Percentiles rank a stretch among this genome's conserved stretches.
Evolutionary conservation across 768 basidiomycete species (phyloP).

Genomic region (Tricholoma sp.): DNA sequence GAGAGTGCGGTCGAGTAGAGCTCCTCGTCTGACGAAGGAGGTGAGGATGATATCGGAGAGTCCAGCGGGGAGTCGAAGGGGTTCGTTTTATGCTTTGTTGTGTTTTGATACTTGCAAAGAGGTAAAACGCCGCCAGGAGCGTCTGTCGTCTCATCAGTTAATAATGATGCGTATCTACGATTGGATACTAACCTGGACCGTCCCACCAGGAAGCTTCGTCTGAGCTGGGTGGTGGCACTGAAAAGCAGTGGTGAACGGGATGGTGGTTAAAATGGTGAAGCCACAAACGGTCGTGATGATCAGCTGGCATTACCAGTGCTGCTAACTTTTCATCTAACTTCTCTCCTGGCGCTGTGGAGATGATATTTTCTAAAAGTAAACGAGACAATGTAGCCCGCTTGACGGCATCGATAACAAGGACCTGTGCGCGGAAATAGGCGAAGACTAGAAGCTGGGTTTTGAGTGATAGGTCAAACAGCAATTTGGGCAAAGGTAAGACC

Average conservation of each 20-base stretch:
- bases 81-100: conserved; percentile 38
- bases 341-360: conserved; percentile 60
- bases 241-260: not conserved
- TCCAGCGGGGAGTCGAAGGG: conserved; percentile 71
- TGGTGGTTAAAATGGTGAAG: not conserved
- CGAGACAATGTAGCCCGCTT: conserved; percentile 71
- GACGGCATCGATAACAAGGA: conserved; percentile 71
- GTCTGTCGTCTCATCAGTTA: conserved; percentile 29
- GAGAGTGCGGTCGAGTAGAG: conserved; percentile 69
- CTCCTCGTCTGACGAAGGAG: conserved; percentile 83
- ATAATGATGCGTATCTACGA: not conserved
- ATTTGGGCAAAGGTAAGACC: conserved; percentile 36
- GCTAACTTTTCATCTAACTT: conserved; percentile 69
- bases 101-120: conserved; percentile 33
- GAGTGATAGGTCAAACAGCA: not conserved
- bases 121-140: conserved; percentile 54
- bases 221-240: conserved; percentile 85
- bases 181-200: conserved; percentile 44
- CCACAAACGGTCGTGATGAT: conserved; percentile 40
- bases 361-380: conserved; percentile 59
- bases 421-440: conserved; percentile 71
- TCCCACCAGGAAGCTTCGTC: conserved; percentile 82
- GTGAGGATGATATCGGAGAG: conserved; percentile 67
- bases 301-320: conserved; percentile 43
- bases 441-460: conserved; percentile 53